These are phyloP conservation scores for Mycena epipterygia DNA, from an alignment of 768 basidiomycete species.

Conservation along the genomic window DNA sequence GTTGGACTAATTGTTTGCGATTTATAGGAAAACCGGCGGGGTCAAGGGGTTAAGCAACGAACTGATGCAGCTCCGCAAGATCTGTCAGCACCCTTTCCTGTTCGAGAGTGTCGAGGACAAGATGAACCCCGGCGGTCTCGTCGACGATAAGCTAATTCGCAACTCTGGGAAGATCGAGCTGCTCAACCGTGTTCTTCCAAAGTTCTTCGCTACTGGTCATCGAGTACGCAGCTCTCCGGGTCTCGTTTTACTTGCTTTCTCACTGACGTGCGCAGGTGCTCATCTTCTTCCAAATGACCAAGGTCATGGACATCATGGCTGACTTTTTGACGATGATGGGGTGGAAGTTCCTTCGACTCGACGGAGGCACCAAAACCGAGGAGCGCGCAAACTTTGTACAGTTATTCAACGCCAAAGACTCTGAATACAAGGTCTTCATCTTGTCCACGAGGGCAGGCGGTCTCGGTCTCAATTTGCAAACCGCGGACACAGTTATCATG, in stretches of 20 bases:
- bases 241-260: not conserved
- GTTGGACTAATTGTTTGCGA: conserved; percentile 3
- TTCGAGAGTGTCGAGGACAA: conserved; percentile 97
- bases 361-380: conserved; percentile 96
- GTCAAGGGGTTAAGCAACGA: conserved; percentile 95
- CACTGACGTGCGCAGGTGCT: conserved; percentile 71
- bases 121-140: conserved; percentile 84
- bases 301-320: conserved; percentile 98
- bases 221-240: conserved; percentile 64
- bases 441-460: conserved; percentile 95
- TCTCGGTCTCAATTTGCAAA: conserved; percentile 94
- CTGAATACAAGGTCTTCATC: conserved; percentile 93
- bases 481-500: conserved; percentile 97
- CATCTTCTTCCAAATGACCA: conserved; percentile 99
- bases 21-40: conserved; percentile 73
- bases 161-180: conserved; percentile 95
- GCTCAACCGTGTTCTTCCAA: conserved; percentile 91
- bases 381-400: conserved; percentile 91
- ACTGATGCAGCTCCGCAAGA: conserved; percentile 98
- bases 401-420: conserved; percentile 90
- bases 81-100: conserved; percentile 97
- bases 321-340: conserved; percentile 92
- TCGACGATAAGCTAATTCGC: conserved; percentile 89
- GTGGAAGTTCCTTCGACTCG: conserved; percentile 92
- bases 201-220: conserved; percentile 93